These are phyloP conservation scores for Puccinia polysora DNA, from an alignment of 1,284 basidiomycete species.

Conservation along the genomic window DNA sequence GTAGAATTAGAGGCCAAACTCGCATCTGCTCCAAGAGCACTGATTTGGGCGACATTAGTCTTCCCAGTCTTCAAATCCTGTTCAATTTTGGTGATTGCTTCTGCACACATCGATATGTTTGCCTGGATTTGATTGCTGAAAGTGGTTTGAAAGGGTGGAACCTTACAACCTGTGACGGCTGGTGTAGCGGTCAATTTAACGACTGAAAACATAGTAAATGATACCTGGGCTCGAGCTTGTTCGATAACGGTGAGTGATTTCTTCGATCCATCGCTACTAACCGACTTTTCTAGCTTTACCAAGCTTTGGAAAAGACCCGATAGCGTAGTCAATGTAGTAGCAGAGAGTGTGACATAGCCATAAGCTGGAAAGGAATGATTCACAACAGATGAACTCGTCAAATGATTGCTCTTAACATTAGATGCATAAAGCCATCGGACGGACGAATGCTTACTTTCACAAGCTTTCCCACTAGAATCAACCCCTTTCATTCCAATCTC, in stretches of 20 bases:
- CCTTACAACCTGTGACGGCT: constrained; percentile 12
- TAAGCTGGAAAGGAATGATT: constrained; percentile 1
- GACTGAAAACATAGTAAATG: neutral
- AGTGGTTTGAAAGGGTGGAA: constrained; percentile 21
- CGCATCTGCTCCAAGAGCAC: neutral
- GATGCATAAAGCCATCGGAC: neutral
- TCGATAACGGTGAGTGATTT: constrained; percentile 6
- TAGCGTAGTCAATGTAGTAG: constrained; percentile 25
- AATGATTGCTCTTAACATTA: neutral
- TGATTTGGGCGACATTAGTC: neutral
- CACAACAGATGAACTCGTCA: neutral
- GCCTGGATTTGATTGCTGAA: constrained; percentile 22
- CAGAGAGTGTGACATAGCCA: constrained; percentile 21
- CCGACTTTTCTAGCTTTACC: constrained; percentile 17
- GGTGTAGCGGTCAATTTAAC: constrained; percentile 26
- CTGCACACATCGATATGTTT: constrained; percentile 18
- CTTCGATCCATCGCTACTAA: constrained; percentile 10
- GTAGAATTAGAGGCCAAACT: constrained; percentile 3
- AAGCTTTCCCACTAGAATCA: constrained; percentile 15
- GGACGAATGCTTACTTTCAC: constrained; percentile 22
- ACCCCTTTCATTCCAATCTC: constrained; percentile 21
- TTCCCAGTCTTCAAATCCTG: neutral
- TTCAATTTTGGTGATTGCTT: constrained; percentile 28
- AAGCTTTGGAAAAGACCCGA: constrained; percentile 21
- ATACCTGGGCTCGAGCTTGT: neutral